Percentiles rank a stretch among this genome's conserved stretches.
Evolutionary conservation across 208 protist genomes (phyloP).

Genomic region (Trypanosoma cruzi): DNA sequence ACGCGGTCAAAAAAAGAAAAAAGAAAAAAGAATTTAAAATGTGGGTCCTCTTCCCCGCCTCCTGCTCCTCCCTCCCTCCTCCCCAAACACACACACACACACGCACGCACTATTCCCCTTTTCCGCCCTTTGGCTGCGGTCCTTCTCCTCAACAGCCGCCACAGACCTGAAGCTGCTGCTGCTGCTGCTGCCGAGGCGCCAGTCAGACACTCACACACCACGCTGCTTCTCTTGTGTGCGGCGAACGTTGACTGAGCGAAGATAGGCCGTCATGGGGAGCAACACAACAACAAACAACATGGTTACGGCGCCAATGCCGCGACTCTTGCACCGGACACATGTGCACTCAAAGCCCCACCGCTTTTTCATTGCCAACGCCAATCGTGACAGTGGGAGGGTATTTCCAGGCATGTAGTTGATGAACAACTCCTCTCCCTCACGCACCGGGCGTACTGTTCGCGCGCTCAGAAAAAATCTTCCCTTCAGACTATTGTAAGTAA

Average conservation of each 20-base stretch:
- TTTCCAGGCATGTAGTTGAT: slow-evolving; percentile 91
- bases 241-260: slow-evolving; percentile 62
- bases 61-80: no score
- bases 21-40: not conserved
- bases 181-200: no score
- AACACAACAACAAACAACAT: slow-evolving; percentile 61
- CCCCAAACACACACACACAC: no score
- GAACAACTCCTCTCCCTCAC: slow-evolving; percentile 79
- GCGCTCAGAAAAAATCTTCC: slow-evolving; percentile 77
- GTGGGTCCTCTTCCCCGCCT: not conserved
- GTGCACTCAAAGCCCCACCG: slow-evolving; percentile 90
- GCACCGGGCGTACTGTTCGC: slow-evolving; percentile 65
- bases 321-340: slow-evolving; percentile 77
- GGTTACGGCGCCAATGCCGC: slow-evolving; percentile 69
- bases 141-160: slow-evolving; percentile 3
- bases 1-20: not conserved
- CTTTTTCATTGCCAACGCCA: slow-evolving; percentile 77
- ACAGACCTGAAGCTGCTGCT: slow-evolving; percentile 5
- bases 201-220: slow-evolving; percentile 33
- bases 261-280: slow-evolving; percentile 60
- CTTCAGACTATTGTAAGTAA: slow-evolving; percentile 79
- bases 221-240: slow-evolving; percentile 73
- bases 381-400: slow-evolving; percentile 66
- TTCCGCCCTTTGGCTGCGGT: not conserved
- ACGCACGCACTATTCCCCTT: not conserved